Evolutionary conservation across 306 rosid genomes (phyloP), one percentile per base, ranked within the genome.

Genomic region (Inga leiocalycina): DNA sequence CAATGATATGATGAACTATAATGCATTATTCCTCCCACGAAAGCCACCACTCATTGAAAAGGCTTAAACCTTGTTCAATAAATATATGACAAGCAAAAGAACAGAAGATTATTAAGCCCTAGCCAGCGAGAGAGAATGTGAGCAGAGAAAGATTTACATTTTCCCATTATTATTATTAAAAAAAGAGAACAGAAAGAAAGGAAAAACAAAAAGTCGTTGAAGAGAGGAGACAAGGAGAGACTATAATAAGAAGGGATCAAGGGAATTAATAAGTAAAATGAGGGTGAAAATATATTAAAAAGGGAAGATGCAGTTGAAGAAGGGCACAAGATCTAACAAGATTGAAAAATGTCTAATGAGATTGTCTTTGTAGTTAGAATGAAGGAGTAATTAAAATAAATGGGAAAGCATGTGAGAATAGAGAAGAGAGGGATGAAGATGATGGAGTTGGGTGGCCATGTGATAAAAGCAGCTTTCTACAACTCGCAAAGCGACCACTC

Each of bases 401-500:
- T 78, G 3, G 74, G 70, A 77, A 19, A 74, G 80, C 77, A 81
- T 78, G 82, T 81, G 81, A 20, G 79, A 75, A 83, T 79, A 59
- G 3, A 59, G 30, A 59, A 59, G 66, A n/a, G 66, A 10, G 12
- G 32, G 76, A 45, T 52, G 83, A 16, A 19, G 80, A 80, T 39
- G 87, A 84, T 86, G 56, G 88, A 61, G 87, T 79, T 86, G 43
- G 6, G 43, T 39, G 93, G 97, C 88, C 97, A 93, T 89, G 99
- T 96, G 99, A 93, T 73, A 90, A 96, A 96, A 92, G 98, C 86
- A 89, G 91, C 91, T 90, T 91, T 95, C 77, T 79, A 86, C 61
- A 81, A 84, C 81, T 85, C 78, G 88, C 89, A 93, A 91, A 89
- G 89, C 83, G 92, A 93, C 98, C 97, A 95, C 96, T 95, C 98